Percentiles rank a stretch among this genome's conserved stretches.
Conservation (phyloP, 2,329 filamentous ascomycete species). For the Cryphonectria parasitica region DNA sequence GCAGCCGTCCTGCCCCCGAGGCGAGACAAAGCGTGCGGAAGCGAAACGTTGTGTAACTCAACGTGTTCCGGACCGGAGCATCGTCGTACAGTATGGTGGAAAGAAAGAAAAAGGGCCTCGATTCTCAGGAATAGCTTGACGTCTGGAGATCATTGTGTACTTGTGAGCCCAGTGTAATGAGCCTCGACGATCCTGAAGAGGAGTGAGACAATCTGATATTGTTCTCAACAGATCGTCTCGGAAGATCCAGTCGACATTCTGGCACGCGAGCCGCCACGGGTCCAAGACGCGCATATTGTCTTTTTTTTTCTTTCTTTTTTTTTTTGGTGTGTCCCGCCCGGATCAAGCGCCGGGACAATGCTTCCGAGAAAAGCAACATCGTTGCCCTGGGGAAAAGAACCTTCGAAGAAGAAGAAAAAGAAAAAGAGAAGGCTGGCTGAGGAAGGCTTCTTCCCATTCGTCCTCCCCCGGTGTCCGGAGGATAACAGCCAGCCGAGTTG, state of each 20-base stretch:
- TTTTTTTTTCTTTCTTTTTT: not conserved
- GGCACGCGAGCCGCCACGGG: not conserved
- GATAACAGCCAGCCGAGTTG: conserved; percentile 1
- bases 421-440: not conserved
- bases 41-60: conserved; percentile 21
- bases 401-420: no score
- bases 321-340: not conserved
- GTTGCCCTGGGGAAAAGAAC: not conserved
- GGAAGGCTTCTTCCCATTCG: not conserved
- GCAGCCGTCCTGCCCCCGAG: not conserved
- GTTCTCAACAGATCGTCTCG: not conserved
- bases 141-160: not conserved
- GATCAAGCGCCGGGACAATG: not conserved
- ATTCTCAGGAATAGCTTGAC: not conserved
- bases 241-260: not conserved
- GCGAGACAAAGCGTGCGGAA: conserved; percentile 8
- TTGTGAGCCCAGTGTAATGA: not conserved
- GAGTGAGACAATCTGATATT: not conserved
- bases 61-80: conserved; percentile 5
- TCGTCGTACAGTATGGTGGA: not conserved
- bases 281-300: not conserved
- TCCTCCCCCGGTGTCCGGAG: conserved; percentile 7
- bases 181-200: not conserved
- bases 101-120: not conserved
- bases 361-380: not conserved